These are phyloP conservation scores for Fusarium hainanense DNA, from an alignment of 2,329 filamentous ascomycete genomes.

Conservation along the genomic window DNA sequence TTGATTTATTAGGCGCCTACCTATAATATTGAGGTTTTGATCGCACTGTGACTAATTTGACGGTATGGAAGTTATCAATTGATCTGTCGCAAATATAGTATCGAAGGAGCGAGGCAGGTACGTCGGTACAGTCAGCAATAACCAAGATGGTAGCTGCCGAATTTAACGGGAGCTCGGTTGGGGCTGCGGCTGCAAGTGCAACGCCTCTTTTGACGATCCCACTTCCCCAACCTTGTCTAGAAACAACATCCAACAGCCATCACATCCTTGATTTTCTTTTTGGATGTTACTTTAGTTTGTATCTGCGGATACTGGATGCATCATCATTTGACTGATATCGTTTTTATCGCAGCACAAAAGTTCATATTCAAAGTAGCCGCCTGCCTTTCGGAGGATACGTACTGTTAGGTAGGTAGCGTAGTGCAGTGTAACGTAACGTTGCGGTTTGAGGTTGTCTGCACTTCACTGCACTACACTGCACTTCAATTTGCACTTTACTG, in stretches of 20 bases:
- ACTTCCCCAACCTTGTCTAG: slow-evolving; percentile 21
- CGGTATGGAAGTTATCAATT: neutral
- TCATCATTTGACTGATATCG: neutral
- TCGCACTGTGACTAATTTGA: neutral
- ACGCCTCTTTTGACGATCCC: slow-evolving; percentile 23
- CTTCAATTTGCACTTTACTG: neutral
- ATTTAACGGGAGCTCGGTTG: slow-evolving; percentile 11
- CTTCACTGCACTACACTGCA: neutral
- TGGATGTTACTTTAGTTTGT: neutral
- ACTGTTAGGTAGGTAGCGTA: neutral
- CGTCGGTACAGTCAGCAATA: neutral
- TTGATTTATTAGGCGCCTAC: neutral
- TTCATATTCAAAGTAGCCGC: slow-evolving; percentile 6
- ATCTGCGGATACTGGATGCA: neutral
- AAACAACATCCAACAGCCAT: neutral
- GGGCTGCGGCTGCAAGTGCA: slow-evolving; percentile 9
- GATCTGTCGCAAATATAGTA: slow-evolving; percentile 42
- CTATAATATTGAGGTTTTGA: neutral
- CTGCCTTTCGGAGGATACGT: slow-evolving; percentile 11
- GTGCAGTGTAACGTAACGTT: slow-evolving; percentile 46
- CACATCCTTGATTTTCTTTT: neutral
- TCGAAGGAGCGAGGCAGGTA: neutral
- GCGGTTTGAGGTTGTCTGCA: slow-evolving; percentile 31
- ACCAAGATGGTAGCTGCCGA: neutral
- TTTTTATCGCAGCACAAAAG: slow-evolving; percentile 13